Conservation (phyloP, 2,329 filamentous ascomycete genomes). For the Nemania diffusa region DNA sequence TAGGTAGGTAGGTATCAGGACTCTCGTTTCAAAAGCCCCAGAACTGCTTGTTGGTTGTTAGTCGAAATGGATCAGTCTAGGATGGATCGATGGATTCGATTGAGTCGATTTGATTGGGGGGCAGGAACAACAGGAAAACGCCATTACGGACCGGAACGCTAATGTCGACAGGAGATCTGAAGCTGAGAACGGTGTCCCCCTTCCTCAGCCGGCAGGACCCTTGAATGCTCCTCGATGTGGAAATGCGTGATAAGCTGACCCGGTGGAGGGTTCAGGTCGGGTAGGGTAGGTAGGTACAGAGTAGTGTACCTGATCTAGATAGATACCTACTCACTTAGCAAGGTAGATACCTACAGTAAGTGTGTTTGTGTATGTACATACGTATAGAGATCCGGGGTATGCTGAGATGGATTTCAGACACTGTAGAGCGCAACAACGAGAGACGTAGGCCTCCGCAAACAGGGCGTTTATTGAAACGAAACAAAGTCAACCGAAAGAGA, state of each 20-base stretch:
- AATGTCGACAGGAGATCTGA: conserved; percentile 22
- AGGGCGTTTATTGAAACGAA: not conserved
- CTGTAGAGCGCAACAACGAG: not conserved
- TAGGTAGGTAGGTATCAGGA: not conserved
- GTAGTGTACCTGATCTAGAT: not conserved
- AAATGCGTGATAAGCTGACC: conserved; percentile 14
- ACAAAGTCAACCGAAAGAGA: not conserved
- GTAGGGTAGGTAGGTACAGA: not conserved
- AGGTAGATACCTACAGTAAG: not conserved
- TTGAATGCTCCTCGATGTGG: conserved; percentile 26
- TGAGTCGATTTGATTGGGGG: conserved; percentile 31
- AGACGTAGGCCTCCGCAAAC: conserved; percentile 1
- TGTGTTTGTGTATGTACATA: too few species aligned
- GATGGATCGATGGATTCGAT: conserved; percentile 23
- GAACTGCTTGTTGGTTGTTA: conserved; percentile 24
- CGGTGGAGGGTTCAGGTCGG: not conserved
- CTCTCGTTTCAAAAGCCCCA: conserved; percentile 14
- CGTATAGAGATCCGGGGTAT: not conserved
- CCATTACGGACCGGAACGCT: conserved; percentile 39
- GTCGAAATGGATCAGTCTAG: conserved; percentile 35
- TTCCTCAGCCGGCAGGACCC: conserved; percentile 25
- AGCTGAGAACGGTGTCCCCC: conserved; percentile 10
- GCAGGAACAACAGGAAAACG: conserved; percentile 27
- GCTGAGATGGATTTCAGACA: not conserved
- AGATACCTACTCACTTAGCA: not conserved